These are phyloP conservation scores for Monosporascus sp. DNA, from an alignment of 2,329 filamentous ascomycete species.

Conservation along the genomic window DNA sequence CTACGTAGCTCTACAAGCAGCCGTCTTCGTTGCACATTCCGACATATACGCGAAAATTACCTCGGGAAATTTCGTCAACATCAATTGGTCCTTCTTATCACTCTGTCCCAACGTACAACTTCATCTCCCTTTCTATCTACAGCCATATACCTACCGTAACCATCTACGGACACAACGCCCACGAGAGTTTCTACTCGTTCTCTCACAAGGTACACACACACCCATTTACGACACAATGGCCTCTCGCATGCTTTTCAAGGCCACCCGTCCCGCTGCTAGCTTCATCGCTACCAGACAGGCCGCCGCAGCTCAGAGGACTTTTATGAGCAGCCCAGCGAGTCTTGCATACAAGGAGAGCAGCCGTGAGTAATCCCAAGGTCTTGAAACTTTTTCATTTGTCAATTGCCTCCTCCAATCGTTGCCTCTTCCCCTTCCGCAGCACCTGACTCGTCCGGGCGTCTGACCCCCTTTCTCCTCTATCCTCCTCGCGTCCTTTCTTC, in stretches of 20 bases:
- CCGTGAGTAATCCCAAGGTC: constrained; percentile 9
- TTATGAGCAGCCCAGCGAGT: constrained; percentile 16
- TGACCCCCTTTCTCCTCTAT: not conserved
- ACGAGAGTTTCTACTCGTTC: not conserved
- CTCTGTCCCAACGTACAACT: not conserved
- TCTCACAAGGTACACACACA: not conserved
- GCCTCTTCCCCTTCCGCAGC: not conserved
- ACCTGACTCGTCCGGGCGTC: not conserved
- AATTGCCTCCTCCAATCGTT: not conserved
- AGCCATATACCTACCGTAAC: not conserved
- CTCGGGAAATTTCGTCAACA: no score
- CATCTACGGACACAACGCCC: not conserved
- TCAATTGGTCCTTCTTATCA: no score
- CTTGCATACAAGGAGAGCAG: constrained; percentile 23
- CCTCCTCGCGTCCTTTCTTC: not conserved
- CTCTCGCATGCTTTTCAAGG: constrained; percentile 21
- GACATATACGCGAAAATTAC: no score
- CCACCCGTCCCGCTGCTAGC: constrained; percentile 17
- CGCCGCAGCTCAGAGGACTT: constrained; percentile 13
- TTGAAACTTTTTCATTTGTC: not conserved
- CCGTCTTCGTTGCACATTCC: no score
- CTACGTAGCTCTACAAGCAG: no score
- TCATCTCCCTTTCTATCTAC: not conserved
- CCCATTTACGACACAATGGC: constrained; percentile 21
- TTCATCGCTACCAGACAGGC: constrained; percentile 19